These are phyloP conservation scores for Combretum micranthum DNA, from an alignment of 345 rosid genomes.

Conservation along the genomic window DNA sequence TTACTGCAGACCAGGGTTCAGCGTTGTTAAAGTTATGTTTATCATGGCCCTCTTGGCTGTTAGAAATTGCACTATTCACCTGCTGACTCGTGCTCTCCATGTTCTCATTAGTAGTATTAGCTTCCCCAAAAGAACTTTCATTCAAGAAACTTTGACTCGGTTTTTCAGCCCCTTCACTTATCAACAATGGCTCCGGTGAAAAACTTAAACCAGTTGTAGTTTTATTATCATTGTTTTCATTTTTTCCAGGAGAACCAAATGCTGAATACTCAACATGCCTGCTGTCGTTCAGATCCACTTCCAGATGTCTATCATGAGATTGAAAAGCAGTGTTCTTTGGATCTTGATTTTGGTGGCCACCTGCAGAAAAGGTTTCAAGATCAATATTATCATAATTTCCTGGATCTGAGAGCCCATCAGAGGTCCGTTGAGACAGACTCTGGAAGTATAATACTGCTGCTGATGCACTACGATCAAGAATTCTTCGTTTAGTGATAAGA, in stretches of 20 bases:
- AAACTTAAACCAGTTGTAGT: slow-evolving; percentile 17
- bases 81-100: slow-evolving; percentile 19
- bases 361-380: slow-evolving; percentile 28
- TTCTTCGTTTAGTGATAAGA: slow-evolving; percentile 55
- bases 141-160: slow-evolving; percentile 22
- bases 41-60: slow-evolving; percentile 21
- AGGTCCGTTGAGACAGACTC: slow-evolving; percentile 31
- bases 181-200: neutral
- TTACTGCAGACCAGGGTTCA: slow-evolving; percentile 26
- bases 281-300: slow-evolving; percentile 19
- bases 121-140: slow-evolving; percentile 15
- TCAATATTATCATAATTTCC: slow-evolving; percentile 34
- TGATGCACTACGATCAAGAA: slow-evolving; percentile 72
- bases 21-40: slow-evolving; percentile 26
- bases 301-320: slow-evolving; percentile 17
- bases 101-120: slow-evolving; percentile 21
- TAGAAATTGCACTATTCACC: slow-evolving; percentile 16
- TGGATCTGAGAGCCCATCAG: slow-evolving; percentile 29
- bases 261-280: slow-evolving; percentile 21
- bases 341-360: slow-evolving; percentile 27
- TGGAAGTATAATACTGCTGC: slow-evolving; percentile 66
- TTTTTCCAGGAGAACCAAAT: slow-evolving; percentile 8
- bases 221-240: slow-evolving; percentile 13
- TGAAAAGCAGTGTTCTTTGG: slow-evolving; percentile 5
- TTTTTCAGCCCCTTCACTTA: slow-evolving; percentile 20